Percentiles rank a stretch among this genome's conserved stretches.
Conservation (phyloP, 345 rosid genomes). For the Atalantia buxifolia region DNA sequence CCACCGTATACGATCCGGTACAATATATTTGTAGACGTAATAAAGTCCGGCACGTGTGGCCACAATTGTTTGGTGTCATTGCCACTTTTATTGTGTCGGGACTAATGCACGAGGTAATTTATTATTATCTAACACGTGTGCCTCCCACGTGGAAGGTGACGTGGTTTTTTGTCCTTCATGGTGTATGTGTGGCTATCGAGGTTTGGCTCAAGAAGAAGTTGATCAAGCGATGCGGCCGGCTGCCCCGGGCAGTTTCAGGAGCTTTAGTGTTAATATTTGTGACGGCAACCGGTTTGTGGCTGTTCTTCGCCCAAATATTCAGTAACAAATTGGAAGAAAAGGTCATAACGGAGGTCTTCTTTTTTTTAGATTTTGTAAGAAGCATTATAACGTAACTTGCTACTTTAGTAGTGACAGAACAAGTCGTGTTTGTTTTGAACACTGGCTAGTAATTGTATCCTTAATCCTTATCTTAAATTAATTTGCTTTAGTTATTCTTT, state of each 20-base stretch:
- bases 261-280: conserved; percentile 35
- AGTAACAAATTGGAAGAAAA: neutral
- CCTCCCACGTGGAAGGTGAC: conserved; percentile 81
- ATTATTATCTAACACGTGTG: conserved; percentile 33
- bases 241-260: conserved; percentile 21
- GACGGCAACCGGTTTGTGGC: conserved; percentile 28
- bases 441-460: neutral
- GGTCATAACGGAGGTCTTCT: neutral
- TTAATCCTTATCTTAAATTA: neutral
- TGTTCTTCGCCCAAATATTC: conserved; percentile 33
- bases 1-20: conserved; percentile 47
- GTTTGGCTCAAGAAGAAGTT: neutral
- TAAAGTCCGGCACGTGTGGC: conserved; percentile 22
- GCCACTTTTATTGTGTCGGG: conserved; percentile 51
- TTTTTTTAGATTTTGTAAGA: neutral
- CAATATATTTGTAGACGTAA: conserved; percentile 1
- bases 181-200: conserved; percentile 29
- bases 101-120: conserved; percentile 59
- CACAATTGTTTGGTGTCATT: conserved; percentile 28
- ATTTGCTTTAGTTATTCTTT: too few relatives aligned
- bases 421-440: too few relatives aligned
- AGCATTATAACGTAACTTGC: neutral
- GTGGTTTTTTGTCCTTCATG: conserved; percentile 60
- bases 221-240: conserved; percentile 2
- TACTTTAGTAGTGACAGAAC: too few relatives aligned